Conservation (phyloP, 257 asterid species). For the Plantago elongata region DNA sequence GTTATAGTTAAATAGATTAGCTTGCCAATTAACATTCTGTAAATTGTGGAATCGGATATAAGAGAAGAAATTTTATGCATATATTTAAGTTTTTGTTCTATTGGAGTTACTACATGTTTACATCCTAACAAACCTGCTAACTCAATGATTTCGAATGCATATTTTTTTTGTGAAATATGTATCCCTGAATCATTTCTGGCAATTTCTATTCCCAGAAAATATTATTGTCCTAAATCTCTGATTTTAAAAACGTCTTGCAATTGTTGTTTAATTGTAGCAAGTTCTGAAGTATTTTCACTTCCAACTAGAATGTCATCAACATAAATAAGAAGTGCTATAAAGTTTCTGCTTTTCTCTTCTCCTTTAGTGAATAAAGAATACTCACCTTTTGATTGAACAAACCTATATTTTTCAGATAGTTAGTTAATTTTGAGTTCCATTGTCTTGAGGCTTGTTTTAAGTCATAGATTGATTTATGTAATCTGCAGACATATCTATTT, state of each 20-base stretch:
- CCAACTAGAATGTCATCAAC: background rate
- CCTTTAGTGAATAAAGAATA: background rate
- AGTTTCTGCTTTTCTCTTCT: background rate
- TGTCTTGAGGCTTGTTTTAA: background rate
- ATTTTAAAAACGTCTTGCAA: background rate
- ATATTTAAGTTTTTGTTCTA: background rate
- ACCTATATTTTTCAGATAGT: background rate
- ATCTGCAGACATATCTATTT: background rate
- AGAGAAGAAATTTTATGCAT: accelerated
- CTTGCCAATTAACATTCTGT: background rate
- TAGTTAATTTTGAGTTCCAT: background rate
- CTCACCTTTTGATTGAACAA: background rate
- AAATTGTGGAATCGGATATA: background rate
- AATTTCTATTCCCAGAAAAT: background rate
- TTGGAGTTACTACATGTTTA: background rate
- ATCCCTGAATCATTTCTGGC: background rate
- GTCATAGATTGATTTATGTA: background rate
- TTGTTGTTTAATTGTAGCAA: background rate
- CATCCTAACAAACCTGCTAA: background rate
- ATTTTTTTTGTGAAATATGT: background rate
- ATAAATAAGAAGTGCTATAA: background rate
- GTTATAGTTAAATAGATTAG: background rate
- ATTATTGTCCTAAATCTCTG: background rate
- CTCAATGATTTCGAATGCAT: background rate
- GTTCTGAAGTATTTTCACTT: accelerated